Evolutionary conservation across 352 stramenopile genomes (phyloP), one percentile per base, ranked within the genome.

Genomic region (Phytopythium delawarense): DNA sequence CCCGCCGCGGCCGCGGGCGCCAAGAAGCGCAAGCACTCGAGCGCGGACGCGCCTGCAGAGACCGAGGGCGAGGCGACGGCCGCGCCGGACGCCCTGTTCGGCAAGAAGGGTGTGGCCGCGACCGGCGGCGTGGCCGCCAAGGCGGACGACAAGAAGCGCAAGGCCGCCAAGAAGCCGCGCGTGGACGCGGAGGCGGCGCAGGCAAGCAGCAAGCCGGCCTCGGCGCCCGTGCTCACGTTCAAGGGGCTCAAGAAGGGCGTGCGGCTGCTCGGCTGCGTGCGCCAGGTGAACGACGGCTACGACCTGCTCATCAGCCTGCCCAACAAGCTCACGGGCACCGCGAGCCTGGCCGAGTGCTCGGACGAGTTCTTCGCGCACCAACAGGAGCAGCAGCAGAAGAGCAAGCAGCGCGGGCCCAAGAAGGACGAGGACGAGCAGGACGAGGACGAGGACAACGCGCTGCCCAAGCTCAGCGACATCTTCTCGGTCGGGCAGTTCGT

Each of bases 241-340:
- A 90, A 90, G 62, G 69, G 64, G 30, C 66, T 94, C 56, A 76
- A 66, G 66, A 89, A 89, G 61, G 79, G 80, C 28, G 67, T 84
- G 72, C 66, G 84, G 57, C 64, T 98, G 20, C 71, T 98, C 21
- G 94, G 89, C 25, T 88, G 88, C 58, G 77, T 98, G 59, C 81
- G 91, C 30, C 89, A 98, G 72, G 72, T 98, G 16, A 88, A 81
- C 59, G 79, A 97, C 58, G 75, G 88, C 44, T 74, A 69, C 37
- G 79, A 89, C 63, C 72, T 96, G 40, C 70, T 98, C 28, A 65
- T 99, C 37, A 92, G 76, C 44, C 73, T 99, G 51, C 94, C 94
- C 5, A 98, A 97, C 76, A 96, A 97, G 56, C 84, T 98, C 59
- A 98, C 88, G 54, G 96, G 94, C 51, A 96, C 96, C 46, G 92